A percentile compares a stretch with the other conserved stretches of the same genome.
These are phyloP conservation scores for Boletus sp. DNA, from an alignment of 1,284 basidiomycete genomes.

Conservation along the genomic window DNA sequence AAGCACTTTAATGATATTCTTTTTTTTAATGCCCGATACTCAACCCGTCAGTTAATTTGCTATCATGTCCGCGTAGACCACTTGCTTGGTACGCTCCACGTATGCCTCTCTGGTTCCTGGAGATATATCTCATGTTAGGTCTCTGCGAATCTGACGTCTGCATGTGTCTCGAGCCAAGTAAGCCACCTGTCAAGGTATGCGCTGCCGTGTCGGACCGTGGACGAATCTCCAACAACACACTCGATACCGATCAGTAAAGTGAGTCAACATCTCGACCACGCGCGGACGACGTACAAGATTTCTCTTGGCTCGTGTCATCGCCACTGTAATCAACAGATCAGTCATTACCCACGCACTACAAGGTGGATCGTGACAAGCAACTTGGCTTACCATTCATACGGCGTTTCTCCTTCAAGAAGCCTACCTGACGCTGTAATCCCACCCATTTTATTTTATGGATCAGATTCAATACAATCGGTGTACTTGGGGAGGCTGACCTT, in stretches of 20 bases:
- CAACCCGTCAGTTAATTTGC: no score
- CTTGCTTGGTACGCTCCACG: conserved; percentile 6
- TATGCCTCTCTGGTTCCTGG: neutral
- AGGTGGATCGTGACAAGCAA: neutral
- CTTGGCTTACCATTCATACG: conserved; percentile 73
- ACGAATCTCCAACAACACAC: conserved; percentile 90
- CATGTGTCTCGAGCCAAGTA: conserved; percentile 83
- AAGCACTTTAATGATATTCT: no score
- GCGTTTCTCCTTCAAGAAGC: conserved; percentile 87
- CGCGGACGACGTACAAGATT: conserved; percentile 59
- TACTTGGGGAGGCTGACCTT: conserved; percentile 39
- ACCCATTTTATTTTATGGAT: neutral
- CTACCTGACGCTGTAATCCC: conserved; percentile 69
- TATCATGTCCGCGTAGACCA: conserved; percentile 7
- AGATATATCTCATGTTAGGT: neutral
- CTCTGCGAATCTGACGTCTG: conserved; percentile 83
- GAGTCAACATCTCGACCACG: neutral
- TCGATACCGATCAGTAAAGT: conserved; percentile 28
- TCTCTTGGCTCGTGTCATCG: conserved; percentile 91
- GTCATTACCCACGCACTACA: neutral
- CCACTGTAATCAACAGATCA: conserved; percentile 46
- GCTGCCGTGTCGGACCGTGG: conserved; percentile 80
- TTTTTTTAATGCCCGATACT: no score
- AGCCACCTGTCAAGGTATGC: conserved; percentile 86
- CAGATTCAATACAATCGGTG: conserved; percentile 30